Evolutionary conservation across 257 asterid genomes (phyloP).

Genomic region (Solanum infundibuliforme): DNA sequence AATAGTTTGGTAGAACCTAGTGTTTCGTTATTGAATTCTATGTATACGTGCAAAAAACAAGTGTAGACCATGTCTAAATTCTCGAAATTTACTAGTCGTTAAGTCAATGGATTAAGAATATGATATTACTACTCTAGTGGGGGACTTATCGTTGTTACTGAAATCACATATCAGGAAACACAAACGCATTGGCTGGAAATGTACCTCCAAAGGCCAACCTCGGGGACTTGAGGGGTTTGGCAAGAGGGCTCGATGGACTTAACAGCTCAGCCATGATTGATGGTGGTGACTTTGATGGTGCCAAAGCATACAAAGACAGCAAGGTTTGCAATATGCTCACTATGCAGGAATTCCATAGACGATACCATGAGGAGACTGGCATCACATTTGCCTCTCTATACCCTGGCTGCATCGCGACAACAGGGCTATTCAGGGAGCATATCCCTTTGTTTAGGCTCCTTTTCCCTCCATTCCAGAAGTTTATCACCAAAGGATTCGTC

Average conservation of each 20-base stretch:
- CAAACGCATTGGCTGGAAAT: slow-evolving; percentile 89
- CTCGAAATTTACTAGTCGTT: neutral
- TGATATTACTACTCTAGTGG: too few relatives aligned
- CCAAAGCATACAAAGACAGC: slow-evolving; percentile 95
- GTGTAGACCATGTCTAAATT: neutral
- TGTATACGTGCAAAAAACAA: neutral
- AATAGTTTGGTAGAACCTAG: neutral
- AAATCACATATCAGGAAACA: slow-evolving; percentile 49
- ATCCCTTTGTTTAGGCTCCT: slow-evolving; percentile 74
- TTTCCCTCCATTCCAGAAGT: slow-evolving; percentile 90
- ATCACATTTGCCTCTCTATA: slow-evolving; percentile 79
- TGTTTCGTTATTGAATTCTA: neutral
- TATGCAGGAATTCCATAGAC: slow-evolving; percentile 90
- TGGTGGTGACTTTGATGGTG: slow-evolving; percentile 84
- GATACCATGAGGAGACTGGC: slow-evolving; percentile 84
- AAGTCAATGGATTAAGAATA: neutral
- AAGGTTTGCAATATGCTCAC: slow-evolving; percentile 96
- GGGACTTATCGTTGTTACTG: neutral
- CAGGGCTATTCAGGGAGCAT: slow-evolving; percentile 90
- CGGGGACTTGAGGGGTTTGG: slow-evolving; percentile 81
- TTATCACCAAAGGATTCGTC: slow-evolving; percentile 78
- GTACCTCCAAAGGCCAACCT: slow-evolving; percentile 95
- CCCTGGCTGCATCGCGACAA: slow-evolving; percentile 94
- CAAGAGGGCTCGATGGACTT: slow-evolving; percentile 59
- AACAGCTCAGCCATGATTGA: slow-evolving; percentile 83